Evolutionary conservation across 257 asterid species (phyloP).

Genomic region (Paraleonurus japonicus): DNA sequence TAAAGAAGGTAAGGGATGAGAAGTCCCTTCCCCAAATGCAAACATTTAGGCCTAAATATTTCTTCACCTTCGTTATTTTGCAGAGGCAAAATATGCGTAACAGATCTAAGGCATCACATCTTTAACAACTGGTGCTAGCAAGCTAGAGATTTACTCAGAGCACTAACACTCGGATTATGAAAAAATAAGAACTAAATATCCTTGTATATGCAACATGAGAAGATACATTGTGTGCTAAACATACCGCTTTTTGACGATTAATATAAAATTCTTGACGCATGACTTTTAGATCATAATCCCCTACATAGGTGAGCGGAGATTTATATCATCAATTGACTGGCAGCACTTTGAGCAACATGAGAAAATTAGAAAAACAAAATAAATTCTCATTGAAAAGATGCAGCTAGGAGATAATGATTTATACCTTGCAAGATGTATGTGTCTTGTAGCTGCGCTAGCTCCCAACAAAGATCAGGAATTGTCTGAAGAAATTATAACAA

Average conservation of each 20-base stretch:
- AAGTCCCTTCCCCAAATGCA: too few relatives aligned
- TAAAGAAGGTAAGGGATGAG: too few relatives aligned
- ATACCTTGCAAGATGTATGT: constrained; percentile 95
- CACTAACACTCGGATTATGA: constrained; percentile 10
- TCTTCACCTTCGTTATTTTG: too few relatives aligned
- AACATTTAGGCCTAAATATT: too few relatives aligned
- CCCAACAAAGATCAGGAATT: constrained; percentile 96
- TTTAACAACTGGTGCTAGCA: not conserved
- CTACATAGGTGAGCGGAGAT: constrained; percentile 36
- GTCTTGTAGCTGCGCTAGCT: constrained; percentile 97
- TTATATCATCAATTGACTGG: constrained; percentile 12
- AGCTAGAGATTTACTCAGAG: constrained; percentile 5
- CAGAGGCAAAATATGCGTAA: too few relatives aligned
- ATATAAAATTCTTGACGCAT: constrained; percentile 98
- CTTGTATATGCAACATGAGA: constrained; percentile 21
- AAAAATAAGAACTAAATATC: constrained; percentile 13
- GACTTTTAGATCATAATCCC: constrained; percentile 98
- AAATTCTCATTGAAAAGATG: constrained; percentile 11
- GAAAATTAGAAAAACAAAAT: constrained; percentile 2
- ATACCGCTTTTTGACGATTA: constrained; percentile 82
- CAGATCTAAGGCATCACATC: not conserved
- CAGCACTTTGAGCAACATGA: constrained; percentile 11
- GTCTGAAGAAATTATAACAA: constrained; percentile 50
- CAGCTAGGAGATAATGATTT: constrained; percentile 23
- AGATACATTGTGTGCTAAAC: constrained; percentile 31